Base-by-base conservation (phyloP, 2,329 filamentous ascomycete genomes). In the Aspergillus sp. region DNA sequence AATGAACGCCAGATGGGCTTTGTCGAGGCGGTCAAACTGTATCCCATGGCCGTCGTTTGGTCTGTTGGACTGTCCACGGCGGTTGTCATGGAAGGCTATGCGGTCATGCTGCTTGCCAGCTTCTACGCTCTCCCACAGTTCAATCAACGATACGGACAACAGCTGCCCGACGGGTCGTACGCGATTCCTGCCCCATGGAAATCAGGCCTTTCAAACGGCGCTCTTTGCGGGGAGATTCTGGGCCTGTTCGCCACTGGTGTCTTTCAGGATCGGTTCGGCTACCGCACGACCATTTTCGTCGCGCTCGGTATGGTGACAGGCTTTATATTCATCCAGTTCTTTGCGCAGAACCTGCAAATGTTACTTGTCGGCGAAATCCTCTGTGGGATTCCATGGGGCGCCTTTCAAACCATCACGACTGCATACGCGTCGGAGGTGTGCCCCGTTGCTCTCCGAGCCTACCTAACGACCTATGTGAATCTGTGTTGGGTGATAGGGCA, bases 231-330 rank as follows among this genome's bases (percentile, higher is more conserved):
- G 42, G 81, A 84, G 61, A 78, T 87, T 44, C 74, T 86, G 41
- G 83, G 83, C 27, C 70, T 86, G 43, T 65, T 83, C 51, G 69
- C 85, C 62, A 84, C 83, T 56, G 83, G 83, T 37, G 79, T 74
- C 62, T 64, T 83, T 40, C 81, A 81, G n/a, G 82, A 86, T 32
- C 73, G 77, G 11, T 82, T 81, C 53, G 81, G 81, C 10, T 64
- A 61, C 40, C 50, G 58, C 41, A 56, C 51, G 46, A 60, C 55
- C 31, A 53, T 62, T 43, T 53, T 61, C 2, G 53, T 45, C 26
- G 47, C 54, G 7, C 46, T 65, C 33, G 12, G 50, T 12, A 33
- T 58, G 5, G 52, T 60, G 28, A 48, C 51, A 12, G 54, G 49
- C 12, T 54, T 56, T 40, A 56, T 64, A 43, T 70, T 71, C 54